These are phyloP conservation scores for Fusarium liriodendri DNA, from an alignment of 2,329 filamentous ascomycete genomes.

Conservation along the genomic window DNA sequence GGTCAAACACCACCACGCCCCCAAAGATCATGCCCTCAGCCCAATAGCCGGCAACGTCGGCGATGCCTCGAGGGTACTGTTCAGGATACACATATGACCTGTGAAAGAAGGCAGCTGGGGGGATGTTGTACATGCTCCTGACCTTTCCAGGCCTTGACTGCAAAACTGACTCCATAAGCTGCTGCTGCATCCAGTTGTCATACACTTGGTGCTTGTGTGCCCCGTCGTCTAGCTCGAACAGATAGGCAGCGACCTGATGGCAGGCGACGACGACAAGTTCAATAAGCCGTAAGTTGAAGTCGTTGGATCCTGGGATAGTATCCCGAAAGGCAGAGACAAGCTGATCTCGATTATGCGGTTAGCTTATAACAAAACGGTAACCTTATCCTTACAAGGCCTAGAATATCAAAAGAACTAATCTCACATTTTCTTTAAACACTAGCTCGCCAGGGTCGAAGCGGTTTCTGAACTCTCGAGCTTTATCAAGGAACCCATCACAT, in stretches of 20 bases:
- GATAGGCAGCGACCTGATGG: constrained; percentile 5
- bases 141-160: background rate
- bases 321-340: background rate
- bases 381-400: background rate
- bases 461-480: background rate
- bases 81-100: background rate
- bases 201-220: constrained; percentile 9
- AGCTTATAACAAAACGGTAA: background rate
- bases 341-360: background rate
- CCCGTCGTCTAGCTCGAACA: background rate
- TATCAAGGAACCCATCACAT: constrained; percentile 1
- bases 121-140: background rate
- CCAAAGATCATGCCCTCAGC: constrained; percentile 27
- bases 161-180: background rate
- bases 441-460: background rate
- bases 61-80: constrained; percentile 8
- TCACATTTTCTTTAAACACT: background rate
- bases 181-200: background rate
- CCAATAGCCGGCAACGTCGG: constrained; percentile 24
- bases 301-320: fast-evolving
- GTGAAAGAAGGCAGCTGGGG: constrained; percentile 11
- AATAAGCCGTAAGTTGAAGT: constrained; percentile 6
- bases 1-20: constrained; percentile 18
- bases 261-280: constrained; percentile 11
- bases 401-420: background rate